Evolutionary conservation across 2,329 filamentous ascomycete species (phyloP).

Genomic region (Fusarium austroafricanum): DNA sequence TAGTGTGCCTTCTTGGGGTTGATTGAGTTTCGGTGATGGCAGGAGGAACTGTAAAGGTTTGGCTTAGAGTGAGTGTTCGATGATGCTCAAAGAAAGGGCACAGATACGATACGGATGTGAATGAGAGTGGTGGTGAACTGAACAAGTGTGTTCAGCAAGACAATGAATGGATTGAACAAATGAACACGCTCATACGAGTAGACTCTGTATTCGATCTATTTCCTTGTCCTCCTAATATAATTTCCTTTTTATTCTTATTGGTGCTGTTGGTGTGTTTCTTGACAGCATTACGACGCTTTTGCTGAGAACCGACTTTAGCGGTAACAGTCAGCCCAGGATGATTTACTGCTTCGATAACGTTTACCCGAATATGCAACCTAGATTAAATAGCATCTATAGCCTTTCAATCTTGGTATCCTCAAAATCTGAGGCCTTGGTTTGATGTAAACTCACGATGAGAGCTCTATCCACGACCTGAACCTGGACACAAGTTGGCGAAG

Average conservation of each 20-base stretch:
- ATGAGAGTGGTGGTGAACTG: not conserved
- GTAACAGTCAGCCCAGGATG: not conserved
- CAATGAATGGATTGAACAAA: not conserved
- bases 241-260: not conserved
- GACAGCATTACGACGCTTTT: not conserved
- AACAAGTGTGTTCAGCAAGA: not conserved
- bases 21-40: not conserved
- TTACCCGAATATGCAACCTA: rapidly evolving
- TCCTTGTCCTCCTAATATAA: not conserved
- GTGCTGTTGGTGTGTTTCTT: not conserved
- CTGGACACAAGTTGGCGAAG: not conserved
- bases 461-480: not conserved
- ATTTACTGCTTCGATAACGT: not conserved
- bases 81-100: slow-evolving; percentile 3
- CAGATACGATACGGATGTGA: not conserved
- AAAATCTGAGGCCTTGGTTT: not conserved
- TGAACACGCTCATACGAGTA: not conserved
- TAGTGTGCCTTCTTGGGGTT: not conserved
- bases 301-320: not conserved
- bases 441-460: not conserved
- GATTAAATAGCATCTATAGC: rapidly evolving
- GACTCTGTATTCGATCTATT: too few relatives aligned
- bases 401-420: not conserved
- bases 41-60: not conserved
- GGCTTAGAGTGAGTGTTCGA: not conserved